Evolutionary conservation across 176 grass and related monocot genomes (phyloP).

Genomic region (Lolium perenne): DNA sequence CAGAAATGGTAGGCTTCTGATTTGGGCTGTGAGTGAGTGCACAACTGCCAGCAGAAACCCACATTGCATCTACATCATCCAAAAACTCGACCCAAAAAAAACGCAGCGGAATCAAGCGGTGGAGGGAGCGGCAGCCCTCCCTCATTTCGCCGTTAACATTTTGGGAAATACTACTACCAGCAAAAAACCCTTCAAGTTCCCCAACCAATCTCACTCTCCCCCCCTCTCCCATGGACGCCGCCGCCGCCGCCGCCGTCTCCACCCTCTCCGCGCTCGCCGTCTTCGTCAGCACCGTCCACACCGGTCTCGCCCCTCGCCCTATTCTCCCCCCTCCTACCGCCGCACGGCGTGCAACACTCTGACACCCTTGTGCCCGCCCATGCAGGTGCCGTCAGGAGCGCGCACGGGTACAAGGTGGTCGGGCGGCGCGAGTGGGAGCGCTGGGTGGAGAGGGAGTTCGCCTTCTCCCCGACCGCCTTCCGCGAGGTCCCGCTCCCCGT

Average conservation of each 20-base stretch:
- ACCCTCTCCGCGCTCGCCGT: slow-evolving; percentile 54
- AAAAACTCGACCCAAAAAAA: background rate
- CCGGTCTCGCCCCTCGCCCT: slow-evolving; percentile 12
- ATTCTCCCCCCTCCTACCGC: background rate
- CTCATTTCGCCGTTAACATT: background rate
- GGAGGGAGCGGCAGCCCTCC: background rate
- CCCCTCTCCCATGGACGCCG: slow-evolving; percentile 33
- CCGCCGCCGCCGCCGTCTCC: slow-evolving; percentile 45
- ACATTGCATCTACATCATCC: background rate
- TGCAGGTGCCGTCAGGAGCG: slow-evolving; percentile 59
- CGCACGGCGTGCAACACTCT: background rate
- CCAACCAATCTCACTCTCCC: slow-evolving; percentile 3
- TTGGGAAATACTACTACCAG: background rate
- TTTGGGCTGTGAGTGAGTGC: background rate
- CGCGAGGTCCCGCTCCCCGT: slow-evolving; percentile 41
- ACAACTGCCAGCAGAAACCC: background rate
- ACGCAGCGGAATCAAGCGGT: background rate
- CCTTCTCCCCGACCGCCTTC: slow-evolving; percentile 39
- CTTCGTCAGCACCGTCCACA: slow-evolving; percentile 48
- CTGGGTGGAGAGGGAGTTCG: slow-evolving; percentile 66
- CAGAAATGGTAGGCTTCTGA: background rate
- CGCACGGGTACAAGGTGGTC: slow-evolving; percentile 53
- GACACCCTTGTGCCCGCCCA: background rate
- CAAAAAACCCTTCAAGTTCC: slow-evolving; percentile 24
- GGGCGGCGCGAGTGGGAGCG: slow-evolving; percentile 46